These are phyloP conservation scores for Salix suchowensis DNA, from an alignment of 345 rosid genomes.

Conservation along the genomic window DNA sequence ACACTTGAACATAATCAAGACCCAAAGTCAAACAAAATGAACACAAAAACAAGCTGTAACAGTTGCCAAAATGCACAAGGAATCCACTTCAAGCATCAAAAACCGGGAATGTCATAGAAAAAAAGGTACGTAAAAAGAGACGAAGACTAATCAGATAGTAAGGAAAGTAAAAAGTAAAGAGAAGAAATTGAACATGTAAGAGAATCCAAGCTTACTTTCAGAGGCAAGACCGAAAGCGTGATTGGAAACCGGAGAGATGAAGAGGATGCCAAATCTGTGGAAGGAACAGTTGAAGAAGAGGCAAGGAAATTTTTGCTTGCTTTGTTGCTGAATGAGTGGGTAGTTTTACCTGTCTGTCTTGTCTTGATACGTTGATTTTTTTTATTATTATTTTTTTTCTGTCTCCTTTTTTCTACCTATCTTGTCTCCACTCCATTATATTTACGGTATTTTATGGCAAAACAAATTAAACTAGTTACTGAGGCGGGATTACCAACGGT, in stretches of 20 bases:
- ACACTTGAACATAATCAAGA: not conserved
- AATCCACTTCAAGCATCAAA: constrained; percentile 1
- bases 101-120: constrained; percentile 9
- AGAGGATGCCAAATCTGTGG: constrained; percentile 24
- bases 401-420: not conserved
- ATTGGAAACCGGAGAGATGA: constrained; percentile 14
- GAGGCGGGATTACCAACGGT: not conserved
- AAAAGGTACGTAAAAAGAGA: constrained; percentile 3
- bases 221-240: not conserved
- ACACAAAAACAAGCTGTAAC: not conserved
- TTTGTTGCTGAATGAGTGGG: constrained; percentile 4
- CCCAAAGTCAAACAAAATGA: not conserved
- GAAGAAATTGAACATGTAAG: not conserved
- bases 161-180: not conserved
- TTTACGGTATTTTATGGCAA: too few relatives aligned
- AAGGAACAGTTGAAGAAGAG: constrained; percentile 13
- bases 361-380: constrained; percentile 1
- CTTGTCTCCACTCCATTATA: not conserved
- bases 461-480: not conserved
- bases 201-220: constrained; percentile 23
- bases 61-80: not conserved
- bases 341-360: constrained; percentile 13
- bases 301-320: constrained; percentile 20
- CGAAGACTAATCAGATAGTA: not conserved
- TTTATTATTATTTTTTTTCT: not conserved